phyloP scores from a whole-genome alignment of 306 rosid species.

The Arachis stenosperma region DNA sequence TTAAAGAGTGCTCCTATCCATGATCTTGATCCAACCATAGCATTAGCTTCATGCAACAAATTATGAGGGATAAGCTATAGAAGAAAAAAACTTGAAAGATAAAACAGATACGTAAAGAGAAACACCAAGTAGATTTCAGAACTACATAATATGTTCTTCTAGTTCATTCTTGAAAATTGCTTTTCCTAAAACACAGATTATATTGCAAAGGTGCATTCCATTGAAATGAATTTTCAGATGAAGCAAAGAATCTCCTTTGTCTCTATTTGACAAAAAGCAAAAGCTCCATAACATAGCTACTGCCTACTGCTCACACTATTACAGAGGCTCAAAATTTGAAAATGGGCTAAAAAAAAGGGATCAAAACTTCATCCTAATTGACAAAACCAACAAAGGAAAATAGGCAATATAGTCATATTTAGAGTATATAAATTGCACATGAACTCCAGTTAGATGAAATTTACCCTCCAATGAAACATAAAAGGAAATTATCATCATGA shows the following conservation, averaged over 20 bases:
- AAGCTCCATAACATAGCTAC: constrained; percentile 10
- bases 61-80: constrained; percentile 32
- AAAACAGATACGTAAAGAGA: constrained; percentile 5
- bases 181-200: constrained; percentile 2
- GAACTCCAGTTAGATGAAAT: too few species aligned
- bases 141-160: constrained; percentile 12
- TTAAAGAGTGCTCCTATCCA: constrained; percentile 87
- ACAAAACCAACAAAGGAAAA: not conserved
- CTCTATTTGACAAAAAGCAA: constrained; percentile 5
- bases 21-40: constrained; percentile 94
- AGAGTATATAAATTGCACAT: too few species aligned
- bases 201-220: constrained; percentile 25
- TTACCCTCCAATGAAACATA: not conserved
- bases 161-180: constrained; percentile 15
- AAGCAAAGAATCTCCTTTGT: constrained; percentile 1
- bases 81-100: constrained; percentile 26
- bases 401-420: not conserved
- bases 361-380: not conserved
- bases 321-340: too few species aligned
- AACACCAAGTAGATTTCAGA: constrained; percentile 13
- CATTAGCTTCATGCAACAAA: constrained; percentile 72
- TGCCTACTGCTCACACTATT: not conserved
- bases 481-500: not conserved
- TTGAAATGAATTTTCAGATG: not conserved
- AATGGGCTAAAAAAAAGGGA: too few species aligned